phyloP scores from a whole-genome alignment of 306 rosid genomes.

The Acacia melanoxylon region DNA sequence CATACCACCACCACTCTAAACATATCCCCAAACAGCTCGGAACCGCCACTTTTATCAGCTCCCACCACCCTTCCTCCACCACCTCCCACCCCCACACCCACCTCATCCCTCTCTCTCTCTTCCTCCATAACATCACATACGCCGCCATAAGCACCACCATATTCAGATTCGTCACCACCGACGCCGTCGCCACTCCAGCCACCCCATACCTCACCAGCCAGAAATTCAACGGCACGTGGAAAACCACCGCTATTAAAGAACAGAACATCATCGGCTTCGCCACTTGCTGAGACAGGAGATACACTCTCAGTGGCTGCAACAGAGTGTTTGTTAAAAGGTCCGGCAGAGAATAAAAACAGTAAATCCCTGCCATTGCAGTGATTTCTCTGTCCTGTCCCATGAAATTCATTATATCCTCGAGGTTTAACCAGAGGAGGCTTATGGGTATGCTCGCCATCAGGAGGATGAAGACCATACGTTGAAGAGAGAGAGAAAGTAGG shows the following conservation, averaged over 20 bases:
- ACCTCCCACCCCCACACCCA: conserved; percentile 47
- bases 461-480: conserved; percentile 82
- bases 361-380: conserved; percentile 67
- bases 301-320: conserved; percentile 76
- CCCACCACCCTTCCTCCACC: conserved; percentile 43
- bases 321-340: conserved; percentile 76
- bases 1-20: conserved; percentile 99
- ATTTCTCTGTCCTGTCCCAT: conserved; percentile 76
- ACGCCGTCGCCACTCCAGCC: conserved; percentile 82
- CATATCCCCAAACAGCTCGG: conserved; percentile 94
- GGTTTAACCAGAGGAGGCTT: conserved; percentile 69
- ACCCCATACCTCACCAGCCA: conserved; percentile 67
- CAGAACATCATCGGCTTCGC: conserved; percentile 92
- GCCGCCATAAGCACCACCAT: conserved; percentile 73
- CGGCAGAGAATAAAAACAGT: conserved; percentile 77
- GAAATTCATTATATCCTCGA: conserved; percentile 65
- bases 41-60: conserved; percentile 66
- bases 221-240: conserved; percentile 75
- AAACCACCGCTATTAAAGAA: conserved; percentile 62
- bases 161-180: conserved; percentile 78
- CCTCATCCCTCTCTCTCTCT: conserved; percentile 37
- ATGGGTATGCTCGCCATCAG: conserved; percentile 70
- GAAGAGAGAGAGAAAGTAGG: conserved; percentile 68
- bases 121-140: conserved; percentile 53
- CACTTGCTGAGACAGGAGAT: conserved; percentile 71